Evolutionary conservation across 2,329 filamentous ascomycete species (phyloP).

Genomic region (Alternaria burnsii): DNA sequence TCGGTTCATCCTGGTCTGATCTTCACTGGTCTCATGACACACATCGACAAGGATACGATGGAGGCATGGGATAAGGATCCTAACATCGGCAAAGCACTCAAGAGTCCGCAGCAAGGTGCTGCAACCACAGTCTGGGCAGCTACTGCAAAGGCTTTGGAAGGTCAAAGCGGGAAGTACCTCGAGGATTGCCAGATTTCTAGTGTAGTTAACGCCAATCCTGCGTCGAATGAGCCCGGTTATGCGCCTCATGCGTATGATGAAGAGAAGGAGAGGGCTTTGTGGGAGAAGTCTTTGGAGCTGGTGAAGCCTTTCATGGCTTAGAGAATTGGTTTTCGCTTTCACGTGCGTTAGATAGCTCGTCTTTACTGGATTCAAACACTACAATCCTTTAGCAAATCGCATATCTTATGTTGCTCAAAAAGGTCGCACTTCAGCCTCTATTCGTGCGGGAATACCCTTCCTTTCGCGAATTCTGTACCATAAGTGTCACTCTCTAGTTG

Average conservation of each 20-base stretch:
- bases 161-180: constrained; percentile 47
- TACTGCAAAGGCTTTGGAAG: constrained; percentile 45
- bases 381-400: too few relatives aligned
- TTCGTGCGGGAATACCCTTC: too few relatives aligned
- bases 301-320: constrained; percentile 13
- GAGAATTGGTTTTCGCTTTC: too few relatives aligned
- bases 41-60: constrained; percentile 6
- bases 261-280: constrained; percentile 56
- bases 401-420: too few relatives aligned
- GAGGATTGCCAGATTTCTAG: constrained; percentile 35
- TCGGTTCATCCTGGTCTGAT: constrained; percentile 60
- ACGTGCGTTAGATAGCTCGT: too few relatives aligned
- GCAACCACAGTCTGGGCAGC: constrained; percentile 52
- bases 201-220: background rate
- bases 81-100: constrained; percentile 28
- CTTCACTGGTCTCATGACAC: constrained; percentile 19
- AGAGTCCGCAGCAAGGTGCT: constrained; percentile 50
- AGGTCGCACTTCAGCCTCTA: too few relatives aligned
- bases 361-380: too few relatives aligned
- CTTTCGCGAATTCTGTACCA: too few relatives aligned
- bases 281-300: constrained; percentile 45
- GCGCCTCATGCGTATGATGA: constrained; percentile 53
- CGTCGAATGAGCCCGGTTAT: constrained; percentile 15
- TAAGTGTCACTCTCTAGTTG: too few relatives aligned
- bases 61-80: constrained; percentile 17